Conservation (phyloP, 768 basidiomycete species). For the Lactifluus pinguis region DNA sequence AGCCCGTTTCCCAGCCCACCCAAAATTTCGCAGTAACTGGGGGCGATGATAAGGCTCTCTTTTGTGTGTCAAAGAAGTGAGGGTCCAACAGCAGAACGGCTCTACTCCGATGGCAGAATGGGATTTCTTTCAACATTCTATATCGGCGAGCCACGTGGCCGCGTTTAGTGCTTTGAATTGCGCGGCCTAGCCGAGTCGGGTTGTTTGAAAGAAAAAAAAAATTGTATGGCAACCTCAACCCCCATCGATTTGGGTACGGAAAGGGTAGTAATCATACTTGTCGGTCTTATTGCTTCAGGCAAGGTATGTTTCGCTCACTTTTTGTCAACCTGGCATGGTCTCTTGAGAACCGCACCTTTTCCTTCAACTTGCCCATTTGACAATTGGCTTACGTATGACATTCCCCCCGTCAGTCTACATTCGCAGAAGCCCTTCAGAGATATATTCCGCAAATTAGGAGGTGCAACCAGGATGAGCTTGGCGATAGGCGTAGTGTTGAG, state of each 20-base stretch:
- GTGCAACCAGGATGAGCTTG: slow-evolving; percentile 79
- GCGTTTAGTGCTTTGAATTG: not conserved
- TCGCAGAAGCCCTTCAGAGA: slow-evolving; percentile 58
- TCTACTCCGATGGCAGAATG: slow-evolving; percentile 12
- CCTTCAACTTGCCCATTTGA: not conserved
- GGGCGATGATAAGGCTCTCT: slow-evolving; percentile 12
- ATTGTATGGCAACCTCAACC: slow-evolving; percentile 5
- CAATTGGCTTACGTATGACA: slow-evolving; percentile 25
- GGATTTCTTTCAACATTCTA: slow-evolving; percentile 13
- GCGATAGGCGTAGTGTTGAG: slow-evolving; percentile 58
- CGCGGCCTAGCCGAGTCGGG: slow-evolving; percentile 13
- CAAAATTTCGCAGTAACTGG: slow-evolving; percentile 4
- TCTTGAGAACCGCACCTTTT: too few species aligned
- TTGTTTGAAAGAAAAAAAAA: slow-evolving; percentile 11
- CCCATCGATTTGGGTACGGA: slow-evolving; percentile 1
- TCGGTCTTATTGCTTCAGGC: not conserved
- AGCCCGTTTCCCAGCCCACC: slow-evolving; percentile 9
- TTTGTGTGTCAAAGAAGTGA: slow-evolving; percentile 16
- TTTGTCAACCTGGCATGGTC: not conserved
- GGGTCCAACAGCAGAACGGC: slow-evolving; percentile 5
- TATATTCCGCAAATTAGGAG: slow-evolving; percentile 54
- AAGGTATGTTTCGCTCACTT: slow-evolving; percentile 1
- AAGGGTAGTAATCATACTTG: slow-evolving; percentile 14
- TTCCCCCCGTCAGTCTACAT: slow-evolving; percentile 39
- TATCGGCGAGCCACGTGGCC: slow-evolving; percentile 17